These are phyloP conservation scores for Capsicum chinense DNA, from an alignment of 257 asterid species.

Conservation along the genomic window DNA sequence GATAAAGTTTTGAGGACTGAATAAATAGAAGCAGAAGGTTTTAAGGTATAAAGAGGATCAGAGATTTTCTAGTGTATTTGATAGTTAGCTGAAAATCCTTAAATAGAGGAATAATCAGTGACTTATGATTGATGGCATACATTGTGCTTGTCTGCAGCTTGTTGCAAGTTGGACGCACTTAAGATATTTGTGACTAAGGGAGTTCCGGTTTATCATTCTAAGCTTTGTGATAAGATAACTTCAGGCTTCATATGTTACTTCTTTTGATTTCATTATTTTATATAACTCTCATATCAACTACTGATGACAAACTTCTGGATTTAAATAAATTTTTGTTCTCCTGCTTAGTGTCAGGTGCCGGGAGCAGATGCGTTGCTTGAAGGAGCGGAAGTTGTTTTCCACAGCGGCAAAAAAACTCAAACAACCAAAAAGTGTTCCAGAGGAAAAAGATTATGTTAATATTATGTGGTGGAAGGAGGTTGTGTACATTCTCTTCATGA, in stretches of 20 bases:
- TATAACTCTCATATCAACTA: not conserved
- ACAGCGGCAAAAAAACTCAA: conserved; percentile 54
- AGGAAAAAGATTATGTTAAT: conserved; percentile 72
- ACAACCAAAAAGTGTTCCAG: conserved; percentile 46
- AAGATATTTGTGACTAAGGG: conserved; percentile 14
- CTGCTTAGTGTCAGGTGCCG: conserved; percentile 39
- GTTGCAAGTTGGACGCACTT: not conserved
- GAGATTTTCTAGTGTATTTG: not conserved
- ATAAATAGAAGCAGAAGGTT: not conserved
- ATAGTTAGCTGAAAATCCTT: not conserved
- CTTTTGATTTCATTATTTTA: conserved; percentile 20
- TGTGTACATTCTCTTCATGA: conserved; percentile 33
- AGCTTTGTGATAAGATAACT: conserved; percentile 1
- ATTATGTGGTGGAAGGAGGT: conserved; percentile 98
- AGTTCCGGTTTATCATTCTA: conserved; percentile 11
- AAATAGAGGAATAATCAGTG: not conserved
- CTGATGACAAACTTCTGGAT: conserved; percentile 18
- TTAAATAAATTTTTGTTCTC: conserved; percentile 26
- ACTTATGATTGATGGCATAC: not conserved
- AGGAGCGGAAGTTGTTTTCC: conserved; percentile 50
- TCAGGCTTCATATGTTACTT: conserved; percentile 9
- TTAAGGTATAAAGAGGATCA: conserved; percentile 16
- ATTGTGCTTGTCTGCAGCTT: not conserved
- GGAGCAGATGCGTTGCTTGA: conserved; percentile 49
- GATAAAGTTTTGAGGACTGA: conserved; percentile 24